phyloP scores from a whole-genome alignment of 1,284 basidiomycete species.

The Cutaneotrichosporon daszewskae region DNA sequence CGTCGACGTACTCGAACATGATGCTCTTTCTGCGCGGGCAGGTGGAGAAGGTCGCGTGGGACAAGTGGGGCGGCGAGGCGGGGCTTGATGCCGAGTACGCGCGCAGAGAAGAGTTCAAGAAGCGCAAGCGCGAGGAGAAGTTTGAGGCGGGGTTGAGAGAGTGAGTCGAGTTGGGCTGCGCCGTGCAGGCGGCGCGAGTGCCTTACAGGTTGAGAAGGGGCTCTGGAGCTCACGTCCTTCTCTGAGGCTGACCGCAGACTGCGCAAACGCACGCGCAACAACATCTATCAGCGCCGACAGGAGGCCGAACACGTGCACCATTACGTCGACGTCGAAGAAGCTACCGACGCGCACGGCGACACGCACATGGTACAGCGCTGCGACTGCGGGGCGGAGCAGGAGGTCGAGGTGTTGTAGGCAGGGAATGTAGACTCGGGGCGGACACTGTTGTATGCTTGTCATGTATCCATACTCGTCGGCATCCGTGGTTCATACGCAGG shows the following conservation, averaged over 20 bases:
- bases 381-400: conserved; percentile 79
- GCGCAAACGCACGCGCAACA: conserved; percentile 76
- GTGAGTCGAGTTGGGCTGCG: conserved; percentile 26
- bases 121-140: conserved; percentile 85
- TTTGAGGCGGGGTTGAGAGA: conserved; percentile 81
- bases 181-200: background rate
- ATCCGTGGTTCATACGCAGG: no score
- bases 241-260: conserved; percentile 49
- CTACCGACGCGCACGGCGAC: conserved; percentile 50
- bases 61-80: conserved; percentile 94
- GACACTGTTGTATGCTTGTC: no score
- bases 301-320: conserved; percentile 82
- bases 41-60: conserved; percentile 94
- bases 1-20: conserved; percentile 97
- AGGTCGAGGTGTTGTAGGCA: conserved; percentile 74
- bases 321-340: conserved; percentile 59
- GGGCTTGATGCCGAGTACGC: conserved; percentile 86
- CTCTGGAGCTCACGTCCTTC: no score
- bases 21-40: conserved; percentile 94
- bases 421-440: no score
- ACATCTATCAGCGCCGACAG: conserved; percentile 77
- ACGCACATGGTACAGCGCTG: conserved; percentile 58
- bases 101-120: conserved; percentile 71
- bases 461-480: no score
- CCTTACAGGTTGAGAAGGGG: no score